A percentile compares a stretch with the other conserved stretches of the same genome.
phyloP scores from a whole-genome alignment of 768 basidiomycete genomes.

The Russula emetica region DNA sequence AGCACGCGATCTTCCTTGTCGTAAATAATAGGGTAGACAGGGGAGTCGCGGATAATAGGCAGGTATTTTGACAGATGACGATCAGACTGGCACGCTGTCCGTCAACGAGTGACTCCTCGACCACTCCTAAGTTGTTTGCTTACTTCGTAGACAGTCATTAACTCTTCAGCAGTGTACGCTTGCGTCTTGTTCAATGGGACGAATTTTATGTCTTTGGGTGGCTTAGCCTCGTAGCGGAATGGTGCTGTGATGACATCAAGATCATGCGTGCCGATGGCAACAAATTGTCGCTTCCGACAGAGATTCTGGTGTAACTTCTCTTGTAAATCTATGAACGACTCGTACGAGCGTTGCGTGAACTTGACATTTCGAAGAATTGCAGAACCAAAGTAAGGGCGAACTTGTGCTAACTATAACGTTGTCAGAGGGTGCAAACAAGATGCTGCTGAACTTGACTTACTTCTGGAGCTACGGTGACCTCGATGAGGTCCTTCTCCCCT shows the following conservation, averaged over 20 bases:
- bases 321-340: conserved; percentile 98
- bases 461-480: conserved; percentile 66
- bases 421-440: neutral
- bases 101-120: conserved; percentile 4
- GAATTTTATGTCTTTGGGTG: conserved; percentile 89
- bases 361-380: conserved; percentile 86
- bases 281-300: conserved; percentile 82
- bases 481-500: conserved; percentile 61
- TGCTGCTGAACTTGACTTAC: conserved; percentile 41
- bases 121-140: conserved; percentile 27
- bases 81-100: conserved; percentile 62
- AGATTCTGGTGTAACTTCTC: conserved; percentile 98
- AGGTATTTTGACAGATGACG: conserved; percentile 88
- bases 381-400: conserved; percentile 88
- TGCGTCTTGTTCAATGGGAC: conserved; percentile 76
- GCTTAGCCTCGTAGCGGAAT: conserved; percentile 79
- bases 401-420: conserved; percentile 58
- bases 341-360: conserved; percentile 85
- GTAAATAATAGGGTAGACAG: conserved; percentile 97
- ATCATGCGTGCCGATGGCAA: conserved; percentile 97
- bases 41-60: conserved; percentile 89
- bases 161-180: conserved; percentile 78
- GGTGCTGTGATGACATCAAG: conserved; percentile 83
- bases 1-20: conserved; percentile 82
- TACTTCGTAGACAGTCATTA: conserved; percentile 95